Base-by-base conservation (phyloP, 1,284 basidiomycete species). In the Puccinia polysora region DNA sequence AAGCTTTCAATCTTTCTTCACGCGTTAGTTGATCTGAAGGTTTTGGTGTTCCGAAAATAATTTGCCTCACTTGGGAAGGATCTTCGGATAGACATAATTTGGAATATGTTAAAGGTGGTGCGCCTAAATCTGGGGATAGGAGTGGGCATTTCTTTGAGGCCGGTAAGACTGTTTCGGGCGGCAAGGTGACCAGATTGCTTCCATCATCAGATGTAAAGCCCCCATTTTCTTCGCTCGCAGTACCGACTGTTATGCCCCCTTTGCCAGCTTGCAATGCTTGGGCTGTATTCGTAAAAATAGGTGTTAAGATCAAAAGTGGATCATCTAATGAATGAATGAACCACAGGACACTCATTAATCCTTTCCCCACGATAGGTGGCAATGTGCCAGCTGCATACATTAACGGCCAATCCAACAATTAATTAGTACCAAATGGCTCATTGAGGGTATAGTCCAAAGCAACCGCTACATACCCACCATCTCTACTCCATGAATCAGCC, bases 281-380 rank as follows among this genome's bases (percentile, higher is more conserved):
- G 12, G 69, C 69, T 30, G 69, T 72, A 52, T 32, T 72, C 2
- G 69, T 72, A 12, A 72, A 64, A 32, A 72, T 72, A 7, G 69
- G 69, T 4, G 69, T 72, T 15, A 72, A n/a, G 25, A 72, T 72
- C n/a, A 72, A 36, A 30, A 72, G 69, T 55, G 69, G 69, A 47
- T 72, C 69, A 40, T 72, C 69, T 15, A 72, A 45, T 20, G 50
- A 50, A 63, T 72, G 69, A 25, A 72, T 40, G 32, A 72, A 72
- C 36, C 60, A 63, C 20, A 72, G 32, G 36, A 53, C 60, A 38
- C 50, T 49, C 60, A 56, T 63, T 10, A 64, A 40, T 45, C 50
- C 58, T 20, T 47, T 53, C 32, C 49, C 69, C 7, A 71, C 52
- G 5, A 43, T 20, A 4, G 69, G 49, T 43, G 69, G 69, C n/a